Evolutionary conservation across 73 alveolate species (phyloP).

Genomic region (Paraurostyla sp.): DNA sequence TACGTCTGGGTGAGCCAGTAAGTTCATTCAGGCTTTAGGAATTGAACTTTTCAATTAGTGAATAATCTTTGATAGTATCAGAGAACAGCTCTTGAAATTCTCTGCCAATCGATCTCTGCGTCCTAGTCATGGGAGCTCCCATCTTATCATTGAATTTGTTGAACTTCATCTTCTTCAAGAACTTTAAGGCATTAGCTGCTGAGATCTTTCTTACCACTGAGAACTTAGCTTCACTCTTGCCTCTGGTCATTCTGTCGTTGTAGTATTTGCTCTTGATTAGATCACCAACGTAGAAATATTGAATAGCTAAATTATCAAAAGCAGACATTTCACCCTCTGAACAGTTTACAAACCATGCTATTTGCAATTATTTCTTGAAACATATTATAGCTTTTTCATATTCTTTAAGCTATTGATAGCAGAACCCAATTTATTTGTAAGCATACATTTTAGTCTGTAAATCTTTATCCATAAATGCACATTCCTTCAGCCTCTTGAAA

Average conservation of each 20-base stretch:
- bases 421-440: constrained; percentile 59
- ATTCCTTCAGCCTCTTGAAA: constrained; percentile 42
- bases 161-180: constrained; percentile 6
- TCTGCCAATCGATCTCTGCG: background rate
- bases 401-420: constrained; percentile 63
- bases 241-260: constrained; percentile 58
- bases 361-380: constrained; percentile 59
- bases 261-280: constrained; percentile 35
- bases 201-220: constrained; percentile 41
- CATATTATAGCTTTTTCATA: constrained; percentile 64
- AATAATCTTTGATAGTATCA: constrained; percentile 24
- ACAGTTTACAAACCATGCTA: constrained; percentile 61
- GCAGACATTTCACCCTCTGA: constrained; percentile 55
- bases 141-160: background rate
- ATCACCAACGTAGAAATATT: constrained; percentile 63
- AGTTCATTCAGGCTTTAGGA: no score
- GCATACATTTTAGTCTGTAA: constrained; percentile 62
- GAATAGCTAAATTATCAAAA: constrained; percentile 45
- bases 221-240: constrained; percentile 55
- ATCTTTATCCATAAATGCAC: constrained; percentile 61
- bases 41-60: background rate
- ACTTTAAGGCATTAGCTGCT: constrained; percentile 8
- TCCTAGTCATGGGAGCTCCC: background rate
- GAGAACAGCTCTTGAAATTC: constrained; percentile 34
- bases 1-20: constrained; percentile 32